A percentile compares a stretch with the other conserved stretches of the same genome.
These are phyloP conservation scores for Bauhinia variegata DNA, from an alignment of 306 rosid species.

Conservation along the genomic window DNA sequence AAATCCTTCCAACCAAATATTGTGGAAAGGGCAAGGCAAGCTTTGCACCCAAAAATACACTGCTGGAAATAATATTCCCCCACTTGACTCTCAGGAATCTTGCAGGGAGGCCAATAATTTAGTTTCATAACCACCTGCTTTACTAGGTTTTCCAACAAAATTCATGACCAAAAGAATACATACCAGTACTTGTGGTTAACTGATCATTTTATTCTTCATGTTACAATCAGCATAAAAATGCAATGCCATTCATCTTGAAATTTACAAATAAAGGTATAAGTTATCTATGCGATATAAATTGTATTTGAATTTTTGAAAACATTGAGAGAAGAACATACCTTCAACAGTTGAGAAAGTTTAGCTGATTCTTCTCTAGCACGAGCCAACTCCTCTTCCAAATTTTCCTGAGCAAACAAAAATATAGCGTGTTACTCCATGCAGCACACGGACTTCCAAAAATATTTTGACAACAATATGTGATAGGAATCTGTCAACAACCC, in stretches of 20 bases:
- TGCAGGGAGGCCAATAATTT: too few species aligned
- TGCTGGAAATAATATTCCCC: too few species aligned
- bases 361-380: slow-evolving; percentile 75
- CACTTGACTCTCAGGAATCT: too few species aligned
- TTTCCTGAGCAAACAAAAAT: slow-evolving; percentile 59
- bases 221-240: slow-evolving; percentile 17
- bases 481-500: slow-evolving; percentile 21
- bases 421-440: slow-evolving; percentile 4
- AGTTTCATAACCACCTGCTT: too few species aligned
- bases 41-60: too few species aligned
- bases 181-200: not conserved
- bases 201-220: slow-evolving; percentile 5
- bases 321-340: slow-evolving; percentile 49
- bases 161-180: too few species aligned
- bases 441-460: not conserved
- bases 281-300: too few species aligned
- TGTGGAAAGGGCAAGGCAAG: too few species aligned
- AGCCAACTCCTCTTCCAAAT: slow-evolving; percentile 79
- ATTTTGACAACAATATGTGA: too few species aligned
- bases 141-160: too few species aligned
- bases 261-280: not conserved
- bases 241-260: slow-evolving; percentile 10
- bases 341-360: slow-evolving; percentile 63
- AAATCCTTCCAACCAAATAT: too few species aligned
- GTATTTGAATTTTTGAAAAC: slow-evolving; percentile 12